phyloP scores from a whole-genome alignment of 139 green algal genomes.

The Auxenochlorella pyrenoidosa region DNA sequence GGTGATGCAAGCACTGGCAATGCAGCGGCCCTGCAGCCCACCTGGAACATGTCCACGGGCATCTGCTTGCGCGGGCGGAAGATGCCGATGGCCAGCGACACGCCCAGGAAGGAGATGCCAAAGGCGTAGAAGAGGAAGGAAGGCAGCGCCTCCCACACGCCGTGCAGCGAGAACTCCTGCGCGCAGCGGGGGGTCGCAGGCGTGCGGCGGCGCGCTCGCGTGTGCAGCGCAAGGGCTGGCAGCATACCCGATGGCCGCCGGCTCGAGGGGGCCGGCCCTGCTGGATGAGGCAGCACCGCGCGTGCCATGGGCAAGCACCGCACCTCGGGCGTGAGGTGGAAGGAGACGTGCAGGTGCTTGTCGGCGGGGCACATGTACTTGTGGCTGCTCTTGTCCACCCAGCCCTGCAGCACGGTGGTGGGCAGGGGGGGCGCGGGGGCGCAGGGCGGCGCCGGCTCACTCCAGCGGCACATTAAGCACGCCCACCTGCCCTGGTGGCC shows the following conservation, averaged over 20 bases:
- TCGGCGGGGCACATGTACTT: slow-evolving; percentile 74
- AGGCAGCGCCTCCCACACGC: slow-evolving; percentile 35
- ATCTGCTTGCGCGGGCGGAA: slow-evolving; percentile 69
- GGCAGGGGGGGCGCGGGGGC: neutral
- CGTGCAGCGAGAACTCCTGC: slow-evolving; percentile 39
- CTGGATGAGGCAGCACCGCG: no score
- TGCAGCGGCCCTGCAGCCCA: neutral
- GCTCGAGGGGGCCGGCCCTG: no score
- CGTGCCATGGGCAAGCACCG: no score
- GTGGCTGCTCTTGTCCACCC: slow-evolving; percentile 23
- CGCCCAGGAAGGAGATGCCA: slow-evolving; percentile 60
- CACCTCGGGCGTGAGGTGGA: slow-evolving; percentile 57
- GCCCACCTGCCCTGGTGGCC: no score
- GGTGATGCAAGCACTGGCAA: no score
- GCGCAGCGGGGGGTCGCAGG: no score
- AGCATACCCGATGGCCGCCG: no score
- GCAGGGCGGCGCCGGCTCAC: no score
- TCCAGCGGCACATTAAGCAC: no score
- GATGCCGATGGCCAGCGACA: slow-evolving; percentile 67
- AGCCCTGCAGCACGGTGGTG: neutral
- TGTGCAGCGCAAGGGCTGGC: no score
- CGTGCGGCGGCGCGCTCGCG: no score
- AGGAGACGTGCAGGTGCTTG: slow-evolving; percentile 70
- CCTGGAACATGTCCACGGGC: slow-evolving; percentile 62
- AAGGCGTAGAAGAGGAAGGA: slow-evolving; percentile 50